Evolutionary conservation across 1,139 yeast genomes (phyloP).

Genomic region (Lodderomyces orthopsilosis): DNA sequence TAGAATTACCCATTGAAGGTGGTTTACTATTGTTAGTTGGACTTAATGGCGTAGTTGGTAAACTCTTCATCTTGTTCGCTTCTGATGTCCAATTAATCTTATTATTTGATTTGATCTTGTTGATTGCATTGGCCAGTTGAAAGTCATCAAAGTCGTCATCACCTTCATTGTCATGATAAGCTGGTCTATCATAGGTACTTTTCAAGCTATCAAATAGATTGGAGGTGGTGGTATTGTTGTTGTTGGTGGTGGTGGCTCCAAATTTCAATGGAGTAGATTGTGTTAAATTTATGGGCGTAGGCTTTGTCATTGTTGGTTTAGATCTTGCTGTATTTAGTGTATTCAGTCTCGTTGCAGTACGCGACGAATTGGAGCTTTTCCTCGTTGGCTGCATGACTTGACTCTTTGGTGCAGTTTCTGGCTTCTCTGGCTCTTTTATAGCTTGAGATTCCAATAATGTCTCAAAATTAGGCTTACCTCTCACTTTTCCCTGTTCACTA

Average conservation of each 20-base stretch:
- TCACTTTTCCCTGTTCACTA: neutral
- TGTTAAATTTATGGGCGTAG: neutral
- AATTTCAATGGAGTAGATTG: constrained; percentile 18
- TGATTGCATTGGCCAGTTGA: constrained; percentile 22
- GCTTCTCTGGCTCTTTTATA: constrained; percentile 19
- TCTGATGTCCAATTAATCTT: constrained; percentile 23
- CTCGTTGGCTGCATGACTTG: constrained; percentile 16
- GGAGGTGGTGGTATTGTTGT: constrained; percentile 14
- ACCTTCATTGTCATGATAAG: constrained; percentile 2
- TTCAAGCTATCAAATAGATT: constrained; percentile 23
- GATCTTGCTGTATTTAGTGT: constrained; percentile 1
- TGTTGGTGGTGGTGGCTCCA: constrained; percentile 23
- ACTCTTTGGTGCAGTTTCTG: constrained; percentile 13
- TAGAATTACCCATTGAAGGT: neutral
- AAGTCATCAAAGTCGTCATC: constrained; percentile 32
- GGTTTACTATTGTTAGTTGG: neutral
- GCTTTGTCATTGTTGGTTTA: constrained; percentile 3
- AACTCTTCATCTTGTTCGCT: constrained; percentile 14
- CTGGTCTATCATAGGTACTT: constrained; percentile 17
- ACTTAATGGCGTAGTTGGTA: constrained; percentile 11
- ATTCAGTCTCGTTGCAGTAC: neutral
- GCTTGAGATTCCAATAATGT: constrained; percentile 33
- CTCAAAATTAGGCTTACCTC: constrained; percentile 22
- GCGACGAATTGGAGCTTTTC: constrained; percentile 2
- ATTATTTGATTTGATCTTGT: constrained; percentile 3